Evolutionary conservation across 2,329 filamentous ascomycete species (phyloP).

Genomic region (Alternaria angustiovoidea): DNA sequence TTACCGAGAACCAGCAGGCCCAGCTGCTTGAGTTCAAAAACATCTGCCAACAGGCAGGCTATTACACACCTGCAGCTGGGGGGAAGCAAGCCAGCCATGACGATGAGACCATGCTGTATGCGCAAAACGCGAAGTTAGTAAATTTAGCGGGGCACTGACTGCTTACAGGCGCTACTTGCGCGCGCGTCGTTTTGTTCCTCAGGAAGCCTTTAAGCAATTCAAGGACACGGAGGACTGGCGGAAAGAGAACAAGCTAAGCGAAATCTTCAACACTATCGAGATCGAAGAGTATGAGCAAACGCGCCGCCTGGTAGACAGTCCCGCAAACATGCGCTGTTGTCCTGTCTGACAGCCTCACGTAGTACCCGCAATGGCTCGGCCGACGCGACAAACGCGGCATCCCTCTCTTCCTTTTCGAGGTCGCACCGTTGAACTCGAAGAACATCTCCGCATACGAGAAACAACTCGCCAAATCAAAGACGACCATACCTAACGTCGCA

Average conservation of each 20-base stretch:
- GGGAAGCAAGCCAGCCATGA: conserved; percentile 67
- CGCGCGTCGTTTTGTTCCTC: conserved; percentile 79
- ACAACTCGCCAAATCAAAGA: conserved; percentile 62
- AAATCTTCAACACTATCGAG: conserved; percentile 87
- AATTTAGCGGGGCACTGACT: conserved; percentile 35
- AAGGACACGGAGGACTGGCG: conserved; percentile 90
- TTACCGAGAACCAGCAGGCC: conserved; percentile 72
- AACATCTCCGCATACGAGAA: conserved; percentile 82
- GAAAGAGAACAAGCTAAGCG: conserved; percentile 76
- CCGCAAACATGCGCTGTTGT: conserved; percentile 5
- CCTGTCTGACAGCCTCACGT: conserved; percentile 32
- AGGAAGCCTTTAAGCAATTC: conserved; percentile 84
- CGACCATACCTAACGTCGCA: conserved; percentile 70
- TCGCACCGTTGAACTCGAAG: conserved; percentile 82
- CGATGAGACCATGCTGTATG: conserved; percentile 75
- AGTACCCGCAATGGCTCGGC: conserved; percentile 96
- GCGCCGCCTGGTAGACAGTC: conserved; percentile 69
- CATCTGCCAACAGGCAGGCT: conserved; percentile 69
- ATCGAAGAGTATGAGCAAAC: conserved; percentile 83
- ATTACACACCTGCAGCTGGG: conserved; percentile 62
- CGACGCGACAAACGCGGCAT: conserved; percentile 90
- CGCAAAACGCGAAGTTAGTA: conserved; percentile 11
- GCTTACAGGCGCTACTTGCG: conserved; percentile 78
- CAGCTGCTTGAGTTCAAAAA: conserved; percentile 77
- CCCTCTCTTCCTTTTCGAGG: conserved; percentile 89